phyloP scores from a whole-genome alignment of 75 land plant genomes.

The Gnetum montanum region DNA sequence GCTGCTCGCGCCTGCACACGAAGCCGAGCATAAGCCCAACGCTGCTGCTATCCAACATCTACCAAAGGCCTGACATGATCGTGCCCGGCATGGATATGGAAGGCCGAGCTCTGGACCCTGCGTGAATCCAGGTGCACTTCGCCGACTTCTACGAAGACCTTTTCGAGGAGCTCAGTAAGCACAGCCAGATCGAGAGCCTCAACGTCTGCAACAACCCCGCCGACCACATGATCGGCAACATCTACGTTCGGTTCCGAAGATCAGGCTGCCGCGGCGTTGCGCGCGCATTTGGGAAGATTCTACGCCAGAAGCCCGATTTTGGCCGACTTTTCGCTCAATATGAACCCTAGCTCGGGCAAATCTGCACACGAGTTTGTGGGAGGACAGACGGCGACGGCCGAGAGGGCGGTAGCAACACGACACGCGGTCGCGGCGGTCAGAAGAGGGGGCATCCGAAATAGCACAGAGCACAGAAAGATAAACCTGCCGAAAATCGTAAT shows the following conservation, averaged over 20 bases:
- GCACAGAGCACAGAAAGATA: no score
- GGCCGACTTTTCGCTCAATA: no score
- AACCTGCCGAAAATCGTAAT: no score
- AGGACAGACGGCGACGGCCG: no score
- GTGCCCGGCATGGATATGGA: slow-evolving; percentile 63
- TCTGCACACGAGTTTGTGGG: no score
- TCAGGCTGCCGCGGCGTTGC: no score
- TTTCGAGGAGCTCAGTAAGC: slow-evolving; percentile 78
- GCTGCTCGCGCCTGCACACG: slow-evolving; percentile 79
- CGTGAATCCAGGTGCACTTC: slow-evolving; percentile 83
- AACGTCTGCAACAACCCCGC: slow-evolving; percentile 80
- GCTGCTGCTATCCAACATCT: slow-evolving; percentile 74
- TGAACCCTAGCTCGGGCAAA: no score
- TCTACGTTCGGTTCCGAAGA: slow-evolving; percentile 81
- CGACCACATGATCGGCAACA: slow-evolving; percentile 84
- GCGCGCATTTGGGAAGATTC: no score
- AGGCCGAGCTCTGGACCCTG: slow-evolving; percentile 61
- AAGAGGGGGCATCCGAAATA: no score
- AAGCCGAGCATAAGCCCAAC: slow-evolving; percentile 66
- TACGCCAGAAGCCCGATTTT: no score
- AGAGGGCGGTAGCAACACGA: no score
- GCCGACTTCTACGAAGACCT: slow-evolving; percentile 86
- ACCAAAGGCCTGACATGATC: slow-evolving; percentile 75
- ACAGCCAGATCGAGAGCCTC: slow-evolving; percentile 66
- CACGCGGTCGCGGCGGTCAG: no score